Percentiles rank a stretch among this genome's conserved stretches.
Conservation (phyloP, 108 stramenopile genomes). For the Skeletonema potamos region DNA sequence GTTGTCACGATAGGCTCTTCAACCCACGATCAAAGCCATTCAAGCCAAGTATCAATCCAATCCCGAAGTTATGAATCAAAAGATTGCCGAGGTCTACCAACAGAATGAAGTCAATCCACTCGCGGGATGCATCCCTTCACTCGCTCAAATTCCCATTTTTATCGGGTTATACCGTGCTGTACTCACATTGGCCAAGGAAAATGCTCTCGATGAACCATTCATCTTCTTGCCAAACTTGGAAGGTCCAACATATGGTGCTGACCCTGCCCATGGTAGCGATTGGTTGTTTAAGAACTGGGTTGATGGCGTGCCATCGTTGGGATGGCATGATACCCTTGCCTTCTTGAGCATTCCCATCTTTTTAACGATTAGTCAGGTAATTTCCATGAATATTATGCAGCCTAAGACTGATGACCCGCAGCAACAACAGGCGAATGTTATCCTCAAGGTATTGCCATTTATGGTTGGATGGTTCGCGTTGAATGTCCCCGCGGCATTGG, state of each 20-base stretch:
- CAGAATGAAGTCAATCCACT: slow-evolving; percentile 92
- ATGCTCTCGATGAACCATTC: slow-evolving; percentile 92
- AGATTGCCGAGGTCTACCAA: slow-evolving; percentile 93
- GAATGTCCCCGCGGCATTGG: slow-evolving; percentile 93
- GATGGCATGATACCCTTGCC: slow-evolving; percentile 91
- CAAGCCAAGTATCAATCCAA: slow-evolving; percentile 95
- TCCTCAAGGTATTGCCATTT: slow-evolving; percentile 92
- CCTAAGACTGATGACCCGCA: slow-evolving; percentile 67
- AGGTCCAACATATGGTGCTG: slow-evolving; percentile 95
- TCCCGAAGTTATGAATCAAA: slow-evolving; percentile 94
- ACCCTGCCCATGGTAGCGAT: slow-evolving; percentile 85
- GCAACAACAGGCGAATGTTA: slow-evolving; percentile 63
- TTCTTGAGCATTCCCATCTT: slow-evolving; percentile 86
- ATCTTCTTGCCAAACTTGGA: slow-evolving; percentile 95
- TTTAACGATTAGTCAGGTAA: slow-evolving; percentile 87
- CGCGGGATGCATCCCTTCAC: slow-evolving; percentile 90
- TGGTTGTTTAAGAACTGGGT: slow-evolving; percentile 87
- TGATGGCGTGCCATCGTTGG: slow-evolving; percentile 83
- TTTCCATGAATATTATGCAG: slow-evolving; percentile 87
- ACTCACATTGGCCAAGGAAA: slow-evolving; percentile 84
- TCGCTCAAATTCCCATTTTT: slow-evolving; percentile 96
- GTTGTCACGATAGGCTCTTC: slow-evolving; percentile 57
- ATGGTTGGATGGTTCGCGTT: slow-evolving; percentile 96
- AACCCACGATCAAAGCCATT: slow-evolving; percentile 88
- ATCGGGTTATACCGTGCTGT: slow-evolving; percentile 96